Percentiles rank a stretch among this genome's conserved stretches.
phyloP scores from a whole-genome alignment of 805 yeast genomes.

The Candida michaelii region DNA sequence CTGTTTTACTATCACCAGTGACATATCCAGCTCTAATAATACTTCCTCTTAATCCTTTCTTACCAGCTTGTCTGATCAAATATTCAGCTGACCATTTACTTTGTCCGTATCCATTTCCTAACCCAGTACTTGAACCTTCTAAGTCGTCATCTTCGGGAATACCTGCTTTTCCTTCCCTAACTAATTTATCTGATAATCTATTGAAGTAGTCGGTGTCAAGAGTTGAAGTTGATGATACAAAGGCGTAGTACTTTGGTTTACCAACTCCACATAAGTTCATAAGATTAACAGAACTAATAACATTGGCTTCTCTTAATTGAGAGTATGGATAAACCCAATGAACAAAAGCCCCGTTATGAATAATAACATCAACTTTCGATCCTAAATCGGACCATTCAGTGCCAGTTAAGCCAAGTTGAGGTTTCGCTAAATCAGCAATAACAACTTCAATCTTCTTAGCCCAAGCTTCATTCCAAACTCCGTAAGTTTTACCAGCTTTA shows the following conservation, averaged over 20 bases:
- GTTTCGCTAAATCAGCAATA: slow-evolving; percentile 74
- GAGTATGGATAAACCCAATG: slow-evolving; percentile 98
- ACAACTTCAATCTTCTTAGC: slow-evolving; percentile 62
- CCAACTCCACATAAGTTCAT: slow-evolving; percentile 75
- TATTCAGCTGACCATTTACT: slow-evolving; percentile 97
- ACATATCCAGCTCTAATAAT: slow-evolving; percentile 96
- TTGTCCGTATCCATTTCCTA: slow-evolving; percentile 95
- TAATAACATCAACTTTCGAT: slow-evolving; percentile 68
- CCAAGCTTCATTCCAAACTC: slow-evolving; percentile 71
- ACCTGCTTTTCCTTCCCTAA: slow-evolving; percentile 67
- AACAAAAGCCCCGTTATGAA: slow-evolving; percentile 97
- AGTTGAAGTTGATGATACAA: slow-evolving; percentile 94
- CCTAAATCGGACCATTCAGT: slow-evolving; percentile 59
- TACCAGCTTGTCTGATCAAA: slow-evolving; percentile 83
- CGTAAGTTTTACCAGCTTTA: slow-evolving; percentile 77
- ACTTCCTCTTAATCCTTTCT: slow-evolving; percentile 81
- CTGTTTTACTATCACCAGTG: slow-evolving; percentile 79
- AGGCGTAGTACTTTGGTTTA: slow-evolving; percentile 80
- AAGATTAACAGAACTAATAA: slow-evolving; percentile 80
- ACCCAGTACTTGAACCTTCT: slow-evolving; percentile 75
- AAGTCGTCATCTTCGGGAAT: slow-evolving; percentile 81
- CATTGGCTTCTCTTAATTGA: slow-evolving; percentile 89
- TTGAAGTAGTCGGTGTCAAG: slow-evolving; percentile 83
- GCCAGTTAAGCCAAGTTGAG: slow-evolving; percentile 67
- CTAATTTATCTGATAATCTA: slow-evolving; percentile 67